phyloP scores from a whole-genome alignment of 495 filamentous ascomycete genomes.

The Neurospora sp. region DNA sequence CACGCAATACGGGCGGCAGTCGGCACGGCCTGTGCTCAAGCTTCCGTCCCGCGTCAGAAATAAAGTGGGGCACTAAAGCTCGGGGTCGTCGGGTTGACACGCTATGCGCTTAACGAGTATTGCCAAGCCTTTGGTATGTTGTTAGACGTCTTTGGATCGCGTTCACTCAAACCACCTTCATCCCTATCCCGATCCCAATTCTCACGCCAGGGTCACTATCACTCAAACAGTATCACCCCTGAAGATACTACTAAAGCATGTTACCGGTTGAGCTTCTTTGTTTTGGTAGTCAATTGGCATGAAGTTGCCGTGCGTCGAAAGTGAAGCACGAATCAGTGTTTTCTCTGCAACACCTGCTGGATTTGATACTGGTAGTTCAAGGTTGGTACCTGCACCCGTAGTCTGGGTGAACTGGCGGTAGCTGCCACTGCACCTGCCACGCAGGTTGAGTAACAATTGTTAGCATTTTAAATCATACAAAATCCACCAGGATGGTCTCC shows the following conservation, averaged over 20 bases:
- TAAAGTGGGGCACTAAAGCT: background rate
- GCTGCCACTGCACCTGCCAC: background rate
- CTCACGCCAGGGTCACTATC: background rate
- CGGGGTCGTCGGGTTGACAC: background rate
- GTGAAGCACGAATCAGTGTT: background rate
- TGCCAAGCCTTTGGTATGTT: background rate
- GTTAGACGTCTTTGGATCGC: background rate
- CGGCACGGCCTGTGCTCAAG: background rate
- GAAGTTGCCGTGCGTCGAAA: background rate
- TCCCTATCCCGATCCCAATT: background rate
- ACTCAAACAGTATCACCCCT: background rate
- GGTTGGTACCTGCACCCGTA: background rate
- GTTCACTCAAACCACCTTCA: background rate
- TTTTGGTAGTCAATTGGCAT: background rate
- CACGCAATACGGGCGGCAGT: background rate
- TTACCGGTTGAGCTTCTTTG: background rate
- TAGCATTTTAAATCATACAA: background rate
- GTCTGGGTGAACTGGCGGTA: background rate
- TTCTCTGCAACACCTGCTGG: background rate
- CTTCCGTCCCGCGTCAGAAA: background rate
- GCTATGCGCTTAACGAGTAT: background rate
- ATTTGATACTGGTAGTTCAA: background rate
- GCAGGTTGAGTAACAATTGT: background rate
- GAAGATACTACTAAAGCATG: background rate
- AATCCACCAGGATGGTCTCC: slow-evolving; percentile 10